Percentiles rank a stretch among this genome's conserved stretches.
phyloP scores from a whole-genome alignment of 352 stramenopile genomes.

The Globisporangium emineosum region DNA sequence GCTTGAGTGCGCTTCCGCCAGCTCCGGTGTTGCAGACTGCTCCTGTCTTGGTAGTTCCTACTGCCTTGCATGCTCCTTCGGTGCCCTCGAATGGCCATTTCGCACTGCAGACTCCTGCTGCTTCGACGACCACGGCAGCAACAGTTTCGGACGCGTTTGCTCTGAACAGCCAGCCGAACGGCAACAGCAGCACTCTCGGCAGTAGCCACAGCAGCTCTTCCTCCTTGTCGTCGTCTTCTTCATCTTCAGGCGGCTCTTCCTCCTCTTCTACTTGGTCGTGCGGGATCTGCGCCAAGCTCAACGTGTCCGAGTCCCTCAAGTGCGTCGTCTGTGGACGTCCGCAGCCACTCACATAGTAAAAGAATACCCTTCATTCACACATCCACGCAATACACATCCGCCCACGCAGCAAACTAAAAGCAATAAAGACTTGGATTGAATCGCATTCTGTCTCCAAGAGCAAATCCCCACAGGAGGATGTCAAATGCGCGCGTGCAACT shows the following conservation, averaged over 20 bases:
- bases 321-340: conserved; percentile 73
- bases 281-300: conserved; percentile 69
- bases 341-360: conserved; percentile 17
- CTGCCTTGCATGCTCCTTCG: background rate
- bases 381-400: no score
- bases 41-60: background rate
- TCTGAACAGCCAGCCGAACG: background rate
- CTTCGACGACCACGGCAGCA: conserved; percentile 5
- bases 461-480: no score
- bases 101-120: background rate
- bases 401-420: background rate
- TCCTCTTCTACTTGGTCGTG: conserved; percentile 47
- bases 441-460: background rate
- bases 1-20: background rate
- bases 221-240: background rate
- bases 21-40: background rate
- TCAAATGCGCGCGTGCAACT: background rate
- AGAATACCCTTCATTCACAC: no score
- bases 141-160: background rate
- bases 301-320: conserved; percentile 38
- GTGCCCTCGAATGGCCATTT: background rate
- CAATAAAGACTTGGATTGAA: background rate
- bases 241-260: background rate
- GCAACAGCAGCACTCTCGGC: no score
- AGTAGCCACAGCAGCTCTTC: background rate